Evolutionary conservation across 2,329 filamentous ascomycete species (phyloP), one percentile per base, ranked within the genome.

Genomic region (Trichoderma sp.): DNA sequence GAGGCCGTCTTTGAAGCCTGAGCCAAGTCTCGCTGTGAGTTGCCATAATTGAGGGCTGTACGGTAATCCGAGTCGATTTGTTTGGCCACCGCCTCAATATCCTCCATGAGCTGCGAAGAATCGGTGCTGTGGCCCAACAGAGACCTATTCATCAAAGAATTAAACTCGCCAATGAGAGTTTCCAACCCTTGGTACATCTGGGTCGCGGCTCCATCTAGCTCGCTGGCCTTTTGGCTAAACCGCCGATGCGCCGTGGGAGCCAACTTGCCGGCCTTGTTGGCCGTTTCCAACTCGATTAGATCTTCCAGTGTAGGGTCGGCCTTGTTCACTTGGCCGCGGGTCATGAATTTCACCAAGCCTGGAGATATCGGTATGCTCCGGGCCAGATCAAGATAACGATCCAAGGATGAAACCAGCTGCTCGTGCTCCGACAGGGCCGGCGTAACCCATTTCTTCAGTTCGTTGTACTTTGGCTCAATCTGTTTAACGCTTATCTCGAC

Each of bases 51-150:
- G 62, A 95, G 86, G 12, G 95, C 91, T 78, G 94, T 92, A 79
- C 95, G 93, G 81, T 95, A 94, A 83, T 98, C 97, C 6, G 93
- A 94, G 65, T 92, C 91, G 67, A 99, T 93, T 84, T 98, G 98
- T 80, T 92, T 95, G 69, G 92, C 92, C 74, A 98, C 88, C 0
- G 94, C 93, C 81, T 96, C 93, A 60, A 98, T 95, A 82, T 98
- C 97, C 77, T 95, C 90, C 67, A 97, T 87, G 7, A 98, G 86
- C 77, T 93, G 91, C 27, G 86, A 84, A 6, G 93, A 89, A 78
- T 95, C 93, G 66, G 91, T 88, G 59, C 86, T 87, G 76, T 91
- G 91, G 21, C 87, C 85, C 64, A 91, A 82, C 6, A 89, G 84
- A 27, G 88, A 93, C 66, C 88, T 89, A 75, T 81, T 87, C 78